phyloP scores from a whole-genome alignment of 768 basidiomycete species.

The Daedaleopsis sinensis region DNA sequence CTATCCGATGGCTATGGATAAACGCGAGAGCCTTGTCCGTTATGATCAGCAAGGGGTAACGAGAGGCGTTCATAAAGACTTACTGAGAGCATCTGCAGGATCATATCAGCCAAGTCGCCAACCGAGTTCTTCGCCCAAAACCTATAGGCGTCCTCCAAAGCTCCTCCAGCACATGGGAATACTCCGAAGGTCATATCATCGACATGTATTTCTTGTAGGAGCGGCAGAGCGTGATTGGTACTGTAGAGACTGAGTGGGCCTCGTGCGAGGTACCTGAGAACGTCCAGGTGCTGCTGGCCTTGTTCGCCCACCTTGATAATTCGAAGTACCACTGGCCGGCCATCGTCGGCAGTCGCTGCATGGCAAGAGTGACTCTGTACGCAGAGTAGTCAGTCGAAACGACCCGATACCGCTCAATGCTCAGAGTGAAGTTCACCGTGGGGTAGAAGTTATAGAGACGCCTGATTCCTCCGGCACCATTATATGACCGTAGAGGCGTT shows the following conservation, averaged over 20 bases:
- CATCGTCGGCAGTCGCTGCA: background rate
- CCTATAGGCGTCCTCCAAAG: constrained; percentile 14
- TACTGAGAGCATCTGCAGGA: constrained; percentile 35
- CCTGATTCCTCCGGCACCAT: too few relatives aligned
- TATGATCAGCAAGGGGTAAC: background rate
- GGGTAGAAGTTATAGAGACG: too few relatives aligned
- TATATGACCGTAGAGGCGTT: background rate
- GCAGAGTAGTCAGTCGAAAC: too few relatives aligned
- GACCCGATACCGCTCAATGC: background rate
- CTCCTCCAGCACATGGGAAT: constrained; percentile 29
- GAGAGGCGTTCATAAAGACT: background rate
- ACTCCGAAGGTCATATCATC: constrained; percentile 34
- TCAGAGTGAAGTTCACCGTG: background rate
- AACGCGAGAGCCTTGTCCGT: constrained; percentile 24
- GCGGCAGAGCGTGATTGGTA: constrained; percentile 32
- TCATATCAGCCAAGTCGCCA: constrained; percentile 35
- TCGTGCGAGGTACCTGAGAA: constrained; percentile 25
- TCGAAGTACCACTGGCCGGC: constrained; percentile 6
- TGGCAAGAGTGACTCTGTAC: background rate
- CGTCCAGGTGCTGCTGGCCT: constrained; percentile 16
- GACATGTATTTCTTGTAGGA: constrained; percentile 29
- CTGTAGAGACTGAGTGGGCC: constrained; percentile 7
- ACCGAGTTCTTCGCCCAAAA: constrained; percentile 34
- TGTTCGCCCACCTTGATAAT: background rate
- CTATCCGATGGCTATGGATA: constrained; percentile 27